Percentiles rank a stretch among this genome's conserved stretches.
Conservation (phyloP, 148 eudicot species). For the Rhododendron kiyosumense region DNA sequence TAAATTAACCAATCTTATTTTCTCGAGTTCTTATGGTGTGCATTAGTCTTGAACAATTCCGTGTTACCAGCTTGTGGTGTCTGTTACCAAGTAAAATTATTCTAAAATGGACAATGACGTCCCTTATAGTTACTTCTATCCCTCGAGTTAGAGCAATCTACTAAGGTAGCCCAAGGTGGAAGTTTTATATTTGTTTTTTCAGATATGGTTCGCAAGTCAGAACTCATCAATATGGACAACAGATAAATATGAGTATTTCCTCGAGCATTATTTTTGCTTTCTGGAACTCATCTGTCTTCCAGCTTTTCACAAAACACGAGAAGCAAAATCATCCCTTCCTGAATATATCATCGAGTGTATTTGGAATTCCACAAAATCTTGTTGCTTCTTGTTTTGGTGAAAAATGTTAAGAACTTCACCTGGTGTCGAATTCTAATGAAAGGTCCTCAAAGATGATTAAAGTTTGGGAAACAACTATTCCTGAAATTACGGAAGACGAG, state of each 20-base stretch:
- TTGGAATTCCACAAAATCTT: not conserved
- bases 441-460: not conserved
- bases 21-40: not conserved
- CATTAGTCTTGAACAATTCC: not conserved
- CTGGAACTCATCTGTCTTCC: not conserved
- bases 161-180: not conserved
- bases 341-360: not conserved
- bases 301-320: not conserved
- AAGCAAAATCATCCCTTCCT: not conserved
- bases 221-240: not conserved
- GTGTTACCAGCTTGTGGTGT: not conserved
- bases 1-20: not conserved
- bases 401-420: not conserved
- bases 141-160: not conserved
- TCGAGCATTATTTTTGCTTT: not conserved
- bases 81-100: not conserved
- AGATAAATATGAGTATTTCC: not conserved
- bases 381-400: not conserved
- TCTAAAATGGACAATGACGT: not conserved
- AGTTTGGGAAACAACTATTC: not conserved
- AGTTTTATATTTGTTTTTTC: not conserved
- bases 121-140: not conserved
- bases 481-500: not conserved
- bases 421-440: not conserved
- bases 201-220: not conserved